Evolutionary conservation across 352 stramenopile species (phyloP).

Genomic region (Phytophthora megakarya): DNA sequence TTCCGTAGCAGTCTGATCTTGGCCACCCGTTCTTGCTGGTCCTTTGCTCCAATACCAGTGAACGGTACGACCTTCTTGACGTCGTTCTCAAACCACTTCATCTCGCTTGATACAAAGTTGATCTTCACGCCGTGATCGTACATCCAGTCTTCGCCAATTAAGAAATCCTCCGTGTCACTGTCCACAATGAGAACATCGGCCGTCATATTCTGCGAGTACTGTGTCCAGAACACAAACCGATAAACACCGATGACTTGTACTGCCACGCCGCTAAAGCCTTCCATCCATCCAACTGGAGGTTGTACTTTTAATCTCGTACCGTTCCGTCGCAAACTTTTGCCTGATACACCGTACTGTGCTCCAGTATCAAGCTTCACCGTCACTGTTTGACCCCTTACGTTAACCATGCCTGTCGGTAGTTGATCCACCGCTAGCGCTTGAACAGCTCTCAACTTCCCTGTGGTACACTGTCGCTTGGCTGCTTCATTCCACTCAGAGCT

Average conservation of each 20-base stretch:
- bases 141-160: conserved; percentile 13
- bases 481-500: too few species aligned
- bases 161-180: neutral
- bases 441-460: too few species aligned
- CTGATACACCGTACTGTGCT: too few species aligned
- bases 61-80: neutral
- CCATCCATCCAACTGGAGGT: neutral
- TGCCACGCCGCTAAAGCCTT: neutral
- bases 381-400: too few species aligned
- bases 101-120: conserved; percentile 3
- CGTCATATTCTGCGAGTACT: neutral
- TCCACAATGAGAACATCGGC: conserved; percentile 1
- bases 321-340: too few species aligned
- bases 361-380: too few species aligned
- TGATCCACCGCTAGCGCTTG: too few species aligned
- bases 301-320: too few species aligned
- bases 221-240: neutral
- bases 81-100: too few species aligned
- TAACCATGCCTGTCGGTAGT: too few species aligned
- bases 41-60: neutral
- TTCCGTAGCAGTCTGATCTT: neutral
- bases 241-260: neutral
- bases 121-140: neutral
- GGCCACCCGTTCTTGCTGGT: neutral
- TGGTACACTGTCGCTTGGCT: too few species aligned